phyloP scores from a whole-genome alignment of 2,329 filamentous ascomycete species.

The Lasiodiplodia hormozganensis region DNA sequence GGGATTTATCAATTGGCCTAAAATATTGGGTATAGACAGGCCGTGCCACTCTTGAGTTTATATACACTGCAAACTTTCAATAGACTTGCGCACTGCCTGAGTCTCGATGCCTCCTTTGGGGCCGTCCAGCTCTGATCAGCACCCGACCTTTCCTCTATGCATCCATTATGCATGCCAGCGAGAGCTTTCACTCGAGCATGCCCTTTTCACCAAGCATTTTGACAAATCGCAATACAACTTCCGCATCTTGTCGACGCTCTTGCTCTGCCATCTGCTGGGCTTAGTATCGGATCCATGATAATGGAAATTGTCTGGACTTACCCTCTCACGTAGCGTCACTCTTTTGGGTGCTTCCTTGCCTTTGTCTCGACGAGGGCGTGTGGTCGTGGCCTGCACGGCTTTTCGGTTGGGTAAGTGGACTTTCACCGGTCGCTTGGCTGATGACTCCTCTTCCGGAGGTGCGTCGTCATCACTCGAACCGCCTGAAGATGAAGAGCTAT shows the following conservation, averaged over 20 bases:
- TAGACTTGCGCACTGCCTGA: neutral
- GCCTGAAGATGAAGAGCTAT: conserved; percentile 16
- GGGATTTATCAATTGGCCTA: neutral
- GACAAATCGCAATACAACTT: conserved; percentile 53
- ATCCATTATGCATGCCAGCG: neutral
- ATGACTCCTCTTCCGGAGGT: conserved; percentile 48
- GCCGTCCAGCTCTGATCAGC: neutral
- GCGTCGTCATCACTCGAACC: conserved; percentile 42
- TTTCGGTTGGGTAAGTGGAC: conserved; percentile 28
- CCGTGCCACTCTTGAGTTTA: neutral
- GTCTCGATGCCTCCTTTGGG: neutral
- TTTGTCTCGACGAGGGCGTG: conserved; percentile 14
- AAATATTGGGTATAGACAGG: neutral
- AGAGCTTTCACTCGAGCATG: conserved; percentile 1
- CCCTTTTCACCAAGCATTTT: conserved; percentile 54
- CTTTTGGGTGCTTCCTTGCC: conserved; percentile 23
- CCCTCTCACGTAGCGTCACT: conserved; percentile 31
- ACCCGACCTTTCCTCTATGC: neutral
- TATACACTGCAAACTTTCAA: neutral
- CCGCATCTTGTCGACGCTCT: conserved; percentile 52
- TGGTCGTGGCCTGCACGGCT: conserved; percentile 28
- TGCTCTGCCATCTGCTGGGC: conserved; percentile 48
- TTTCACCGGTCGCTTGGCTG: conserved; percentile 31
- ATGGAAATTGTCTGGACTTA: neutral
- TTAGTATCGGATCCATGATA: conserved; percentile 31